Conservation (phyloP, 176 grass and related monocot genomes). For the Musa acuminata region DNA sequence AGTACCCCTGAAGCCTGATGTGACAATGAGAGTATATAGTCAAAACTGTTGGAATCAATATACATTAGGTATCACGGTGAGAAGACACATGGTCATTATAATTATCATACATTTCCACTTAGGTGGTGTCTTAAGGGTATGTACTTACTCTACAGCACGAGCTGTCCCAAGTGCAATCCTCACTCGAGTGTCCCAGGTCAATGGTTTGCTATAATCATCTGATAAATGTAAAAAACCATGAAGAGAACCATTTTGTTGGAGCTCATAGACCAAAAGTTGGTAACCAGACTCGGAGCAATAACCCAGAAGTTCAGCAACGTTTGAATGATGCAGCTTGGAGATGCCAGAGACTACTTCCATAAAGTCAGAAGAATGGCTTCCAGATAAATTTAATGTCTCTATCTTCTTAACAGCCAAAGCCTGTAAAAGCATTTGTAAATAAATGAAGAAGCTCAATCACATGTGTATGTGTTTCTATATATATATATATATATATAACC, state of each 20-base stretch:
- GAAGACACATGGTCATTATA: neutral
- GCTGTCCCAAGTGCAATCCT: slow-evolving; percentile 77
- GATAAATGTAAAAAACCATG: slow-evolving; percentile 76
- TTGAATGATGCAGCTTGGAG: slow-evolving; percentile 54
- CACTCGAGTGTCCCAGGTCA: slow-evolving; percentile 82
- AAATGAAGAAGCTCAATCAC: slow-evolving; percentile 2
- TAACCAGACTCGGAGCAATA: slow-evolving; percentile 67
- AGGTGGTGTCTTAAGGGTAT: neutral
- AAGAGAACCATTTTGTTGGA: slow-evolving; percentile 68
- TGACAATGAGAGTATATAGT: no score
- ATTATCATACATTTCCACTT: neutral
- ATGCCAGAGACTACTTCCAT: slow-evolving; percentile 53
- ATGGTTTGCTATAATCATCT: slow-evolving; percentile 76
- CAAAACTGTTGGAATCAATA: no score
- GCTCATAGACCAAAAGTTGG: slow-evolving; percentile 66
- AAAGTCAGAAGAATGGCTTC: slow-evolving; percentile 48
- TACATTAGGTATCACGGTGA: no score
- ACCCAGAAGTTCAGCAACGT: slow-evolving; percentile 54
- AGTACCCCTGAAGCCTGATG: no score
- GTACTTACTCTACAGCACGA: slow-evolving; percentile 81
- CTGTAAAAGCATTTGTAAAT: slow-evolving; percentile 19
- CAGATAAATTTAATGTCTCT: slow-evolving; percentile 59
- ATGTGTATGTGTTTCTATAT: no score
- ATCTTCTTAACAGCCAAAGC: slow-evolving; percentile 81
- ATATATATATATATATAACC: neutral